Evolutionary conservation across 2,329 filamentous ascomycete species (phyloP).

Genomic region (Aphanocladium album): DNA sequence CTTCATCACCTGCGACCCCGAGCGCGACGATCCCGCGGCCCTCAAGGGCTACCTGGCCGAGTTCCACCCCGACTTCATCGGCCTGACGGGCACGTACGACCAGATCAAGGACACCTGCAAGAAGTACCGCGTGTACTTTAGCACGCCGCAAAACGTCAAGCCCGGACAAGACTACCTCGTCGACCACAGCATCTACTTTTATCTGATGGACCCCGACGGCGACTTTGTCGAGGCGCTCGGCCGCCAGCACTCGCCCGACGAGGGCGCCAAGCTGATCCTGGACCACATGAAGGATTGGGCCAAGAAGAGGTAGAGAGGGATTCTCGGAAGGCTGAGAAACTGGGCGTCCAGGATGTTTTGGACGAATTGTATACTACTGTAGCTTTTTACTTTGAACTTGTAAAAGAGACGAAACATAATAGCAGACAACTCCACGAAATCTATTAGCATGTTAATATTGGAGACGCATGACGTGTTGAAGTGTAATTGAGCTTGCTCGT

Average conservation of each 20-base stretch:
- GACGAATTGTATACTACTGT: conserved; percentile 12
- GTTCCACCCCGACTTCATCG: conserved; percentile 82
- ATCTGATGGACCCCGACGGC: conserved; percentile 96
- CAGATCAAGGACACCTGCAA: conserved; percentile 94
- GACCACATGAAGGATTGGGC: conserved; percentile 71
- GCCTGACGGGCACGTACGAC: conserved; percentile 88
- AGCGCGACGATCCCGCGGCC: conserved; percentile 79
- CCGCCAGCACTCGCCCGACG: conserved; percentile 84
- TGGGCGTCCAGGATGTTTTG: background rate
- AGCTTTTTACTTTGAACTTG: background rate
- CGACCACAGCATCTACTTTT: conserved; percentile 99
- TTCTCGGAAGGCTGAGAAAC: too few relatives aligned
- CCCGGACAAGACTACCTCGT: conserved; percentile 95
- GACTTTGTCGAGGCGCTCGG: conserved; percentile 98
- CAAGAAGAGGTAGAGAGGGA: conserved; percentile 21
- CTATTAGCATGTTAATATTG: background rate
- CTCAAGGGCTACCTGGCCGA: conserved; percentile 82
- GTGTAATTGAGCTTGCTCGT: background rate
- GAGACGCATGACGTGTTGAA: background rate
- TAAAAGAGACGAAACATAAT: background rate
- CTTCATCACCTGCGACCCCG: conserved; percentile 95
- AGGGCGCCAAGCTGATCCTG: conserved; percentile 76
- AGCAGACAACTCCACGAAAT: conserved; percentile 10
- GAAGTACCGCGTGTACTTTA: conserved; percentile 95
- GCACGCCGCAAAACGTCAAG: conserved; percentile 81